These are phyloP conservation scores for Populus euphratica DNA, from an alignment of 345 rosid genomes.

Conservation along the genomic window DNA sequence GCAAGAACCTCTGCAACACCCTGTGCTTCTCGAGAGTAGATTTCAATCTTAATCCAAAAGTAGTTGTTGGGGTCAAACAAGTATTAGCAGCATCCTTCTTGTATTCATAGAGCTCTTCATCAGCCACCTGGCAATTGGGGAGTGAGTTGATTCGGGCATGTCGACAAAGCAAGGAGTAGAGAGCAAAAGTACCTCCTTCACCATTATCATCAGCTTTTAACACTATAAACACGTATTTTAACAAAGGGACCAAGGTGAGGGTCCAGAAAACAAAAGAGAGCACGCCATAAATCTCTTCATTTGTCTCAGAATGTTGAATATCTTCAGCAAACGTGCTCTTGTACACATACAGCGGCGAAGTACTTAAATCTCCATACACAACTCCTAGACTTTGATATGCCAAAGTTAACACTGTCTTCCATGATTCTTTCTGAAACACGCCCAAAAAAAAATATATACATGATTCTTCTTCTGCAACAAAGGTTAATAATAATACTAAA, in stretches of 20 bases:
- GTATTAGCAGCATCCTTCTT: conserved; percentile 38
- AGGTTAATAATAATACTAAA: not conserved
- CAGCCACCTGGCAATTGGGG: conserved; percentile 75
- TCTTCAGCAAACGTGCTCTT: conserved; percentile 78
- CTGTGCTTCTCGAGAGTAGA: conserved; percentile 58
- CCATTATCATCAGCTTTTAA: conserved; percentile 89
- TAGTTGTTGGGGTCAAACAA: conserved; percentile 33
- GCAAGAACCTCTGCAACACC: conserved; percentile 70
- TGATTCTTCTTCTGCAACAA: not conserved
- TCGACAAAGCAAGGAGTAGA: conserved; percentile 76
- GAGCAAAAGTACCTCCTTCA: conserved; percentile 92
- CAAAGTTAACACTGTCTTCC: conserved; percentile 75
- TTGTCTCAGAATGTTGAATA: conserved; percentile 63
- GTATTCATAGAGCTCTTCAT: conserved; percentile 67
- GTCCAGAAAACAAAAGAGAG: conserved; percentile 92
- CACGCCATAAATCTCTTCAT: conserved; percentile 89
- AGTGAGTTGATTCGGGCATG: conserved; percentile 84
- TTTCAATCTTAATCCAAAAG: conserved; percentile 55
- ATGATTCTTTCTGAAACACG: conserved; percentile 62
- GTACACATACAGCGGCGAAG: conserved; percentile 78
- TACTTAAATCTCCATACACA: conserved; percentile 93
- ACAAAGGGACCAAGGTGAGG: conserved; percentile 71
- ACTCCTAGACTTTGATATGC: conserved; percentile 88
- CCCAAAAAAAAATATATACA: not conserved
- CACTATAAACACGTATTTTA: conserved; percentile 79